Conservation (phyloP, 306 rosid genomes). For the Alnus rubra region DNA sequence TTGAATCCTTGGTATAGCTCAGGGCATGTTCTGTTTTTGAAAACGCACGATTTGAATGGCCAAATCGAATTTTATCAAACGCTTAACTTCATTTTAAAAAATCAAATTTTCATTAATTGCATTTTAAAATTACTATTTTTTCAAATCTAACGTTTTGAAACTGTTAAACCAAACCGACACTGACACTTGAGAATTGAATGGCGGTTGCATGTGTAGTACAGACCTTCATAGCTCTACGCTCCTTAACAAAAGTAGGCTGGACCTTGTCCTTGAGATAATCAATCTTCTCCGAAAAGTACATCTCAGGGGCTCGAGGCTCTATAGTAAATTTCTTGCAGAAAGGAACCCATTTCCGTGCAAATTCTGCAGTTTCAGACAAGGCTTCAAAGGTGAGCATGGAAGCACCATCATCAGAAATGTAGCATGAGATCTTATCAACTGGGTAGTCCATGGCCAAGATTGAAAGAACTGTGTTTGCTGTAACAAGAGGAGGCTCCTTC, state of each 20-base stretch:
- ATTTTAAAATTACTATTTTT: too few species aligned
- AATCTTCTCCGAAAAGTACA: slow-evolving; percentile 82
- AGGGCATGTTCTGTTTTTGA: too few species aligned
- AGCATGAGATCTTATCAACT: slow-evolving; percentile 85
- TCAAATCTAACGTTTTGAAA: too few species aligned
- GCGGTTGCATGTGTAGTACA: slow-evolving; percentile 5
- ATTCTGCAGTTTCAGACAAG: slow-evolving; percentile 85
- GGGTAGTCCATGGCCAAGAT: slow-evolving; percentile 94
- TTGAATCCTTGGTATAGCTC: too few species aligned
- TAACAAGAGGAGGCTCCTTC: slow-evolving; percentile 95
- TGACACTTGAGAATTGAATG: slow-evolving; percentile 3
- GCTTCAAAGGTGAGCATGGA: slow-evolving; percentile 93
- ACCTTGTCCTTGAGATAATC: slow-evolving; percentile 94
- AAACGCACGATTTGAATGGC: too few species aligned
- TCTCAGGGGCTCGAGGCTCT: slow-evolving; percentile 94
- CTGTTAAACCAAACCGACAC: too few species aligned
- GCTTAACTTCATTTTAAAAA: too few species aligned
- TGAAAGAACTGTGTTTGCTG: slow-evolving; percentile 86
- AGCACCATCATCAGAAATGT: slow-evolving; percentile 94
- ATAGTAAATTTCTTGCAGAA: slow-evolving; percentile 82
- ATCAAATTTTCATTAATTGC: too few species aligned
- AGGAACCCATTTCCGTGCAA: slow-evolving; percentile 93
- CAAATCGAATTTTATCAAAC: too few species aligned
- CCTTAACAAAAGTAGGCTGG: slow-evolving; percentile 96
- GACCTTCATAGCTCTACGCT: slow-evolving; percentile 96